A percentile compares a stretch with the other conserved stretches of the same genome.
Conservation (phyloP, 176 grass and related monocot species). For the Rhynchospora breviuscula region DNA sequence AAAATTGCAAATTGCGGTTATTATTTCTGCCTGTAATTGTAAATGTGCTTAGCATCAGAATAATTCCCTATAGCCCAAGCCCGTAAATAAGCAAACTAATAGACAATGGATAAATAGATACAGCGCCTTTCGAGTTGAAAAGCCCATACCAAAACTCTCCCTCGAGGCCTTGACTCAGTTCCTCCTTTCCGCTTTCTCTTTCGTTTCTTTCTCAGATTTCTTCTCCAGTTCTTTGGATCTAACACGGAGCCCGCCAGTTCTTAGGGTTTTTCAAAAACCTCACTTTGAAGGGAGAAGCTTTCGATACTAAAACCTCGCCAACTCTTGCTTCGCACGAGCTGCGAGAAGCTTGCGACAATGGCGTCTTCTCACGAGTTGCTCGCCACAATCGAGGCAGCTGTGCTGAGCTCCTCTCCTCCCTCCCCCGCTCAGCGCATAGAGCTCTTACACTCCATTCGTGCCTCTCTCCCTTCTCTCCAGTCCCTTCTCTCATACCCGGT, state of each 20-base stretch:
- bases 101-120: too few relatives aligned
- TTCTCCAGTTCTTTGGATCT: neutral
- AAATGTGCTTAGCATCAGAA: too few relatives aligned
- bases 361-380: constrained; percentile 58
- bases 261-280: constrained; percentile 16
- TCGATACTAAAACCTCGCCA: constrained; percentile 21
- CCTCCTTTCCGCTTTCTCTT: too few relatives aligned
- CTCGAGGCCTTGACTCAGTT: too few relatives aligned
- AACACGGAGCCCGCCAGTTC: neutral
- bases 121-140: too few relatives aligned
- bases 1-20: too few relatives aligned
- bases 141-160: too few relatives aligned
- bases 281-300: neutral
- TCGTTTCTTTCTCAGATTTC: neutral
- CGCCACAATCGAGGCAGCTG: constrained; percentile 54
- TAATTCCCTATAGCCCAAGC: too few relatives aligned
- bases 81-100: too few relatives aligned
- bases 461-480: constrained; percentile 48
- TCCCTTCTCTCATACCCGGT: constrained; percentile 72
- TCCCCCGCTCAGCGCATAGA: constrained; percentile 74
- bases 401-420: constrained; percentile 60
- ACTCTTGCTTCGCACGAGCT: neutral
- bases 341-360: constrained; percentile 32
- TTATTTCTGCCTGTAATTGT: too few relatives aligned
- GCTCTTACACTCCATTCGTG: constrained; percentile 77